Evolutionary conservation across 495 filamentous ascomycete genomes (phyloP).

Genomic region (Letharia columbiana): DNA sequence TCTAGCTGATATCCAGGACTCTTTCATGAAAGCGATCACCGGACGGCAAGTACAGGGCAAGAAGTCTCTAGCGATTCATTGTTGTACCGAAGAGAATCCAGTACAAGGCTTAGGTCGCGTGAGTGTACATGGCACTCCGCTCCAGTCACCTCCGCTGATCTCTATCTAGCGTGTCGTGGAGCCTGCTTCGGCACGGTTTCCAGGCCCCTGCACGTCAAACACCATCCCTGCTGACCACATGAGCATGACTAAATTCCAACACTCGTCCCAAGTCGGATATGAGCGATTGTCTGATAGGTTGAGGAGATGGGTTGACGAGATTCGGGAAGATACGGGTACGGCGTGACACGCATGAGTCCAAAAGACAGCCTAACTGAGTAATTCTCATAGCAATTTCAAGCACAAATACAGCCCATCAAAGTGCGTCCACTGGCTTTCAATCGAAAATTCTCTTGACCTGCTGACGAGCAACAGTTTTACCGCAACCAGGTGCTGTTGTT

Average conservation of each 20-base stretch:
- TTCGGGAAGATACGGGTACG: background rate
- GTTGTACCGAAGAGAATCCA: slow-evolving; percentile 1
- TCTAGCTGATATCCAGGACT: background rate
- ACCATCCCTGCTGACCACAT: slow-evolving; percentile 4
- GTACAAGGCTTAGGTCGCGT: background rate
- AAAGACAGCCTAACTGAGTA: background rate
- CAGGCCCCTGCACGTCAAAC: background rate
- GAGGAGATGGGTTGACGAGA: background rate
- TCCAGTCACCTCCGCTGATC: background rate
- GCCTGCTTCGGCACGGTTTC: background rate
- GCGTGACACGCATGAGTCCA: background rate
- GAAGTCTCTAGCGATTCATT: background rate
- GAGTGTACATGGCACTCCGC: background rate
- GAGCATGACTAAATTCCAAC: slow-evolving; percentile 1
- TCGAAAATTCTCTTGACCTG: background rate
- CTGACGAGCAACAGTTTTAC: background rate
- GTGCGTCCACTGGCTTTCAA: background rate
- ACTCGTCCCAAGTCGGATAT: background rate
- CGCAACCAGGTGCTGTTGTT: background rate
- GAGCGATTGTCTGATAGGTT: background rate
- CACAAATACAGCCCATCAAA: background rate
- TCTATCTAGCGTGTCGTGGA: background rate
- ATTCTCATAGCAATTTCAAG: background rate
- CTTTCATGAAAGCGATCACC: background rate
- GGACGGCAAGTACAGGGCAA: background rate